Evolutionary conservation across 306 rosid genomes (phyloP).

Genomic region (Hippophae gyantsensis): DNA sequence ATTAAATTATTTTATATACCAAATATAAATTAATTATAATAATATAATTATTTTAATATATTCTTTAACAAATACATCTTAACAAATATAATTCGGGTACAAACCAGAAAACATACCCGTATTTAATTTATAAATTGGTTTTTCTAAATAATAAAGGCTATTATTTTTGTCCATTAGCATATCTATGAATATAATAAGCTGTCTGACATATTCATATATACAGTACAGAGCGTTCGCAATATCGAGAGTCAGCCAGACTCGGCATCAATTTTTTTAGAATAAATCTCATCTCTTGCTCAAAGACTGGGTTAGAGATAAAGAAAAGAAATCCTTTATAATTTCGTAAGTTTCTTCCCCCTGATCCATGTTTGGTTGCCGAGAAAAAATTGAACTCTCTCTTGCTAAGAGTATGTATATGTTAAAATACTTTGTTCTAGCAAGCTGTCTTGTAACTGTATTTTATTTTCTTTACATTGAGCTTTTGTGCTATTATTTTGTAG

Average conservation of each 20-base stretch:
- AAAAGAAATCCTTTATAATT: conserved; percentile 2
- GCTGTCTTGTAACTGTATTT: neutral
- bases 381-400: neutral
- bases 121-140: too few species aligned
- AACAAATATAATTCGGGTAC: too few species aligned
- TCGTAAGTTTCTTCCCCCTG: conserved; percentile 11
- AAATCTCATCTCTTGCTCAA: neutral
- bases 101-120: too few species aligned
- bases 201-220: too few species aligned
- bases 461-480: neutral
- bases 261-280: neutral
- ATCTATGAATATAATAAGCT: too few species aligned
- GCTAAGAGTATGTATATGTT: neutral
- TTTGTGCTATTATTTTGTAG: neutral
- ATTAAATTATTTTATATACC: too few species aligned
- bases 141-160: too few species aligned
- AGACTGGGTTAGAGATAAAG: neutral
- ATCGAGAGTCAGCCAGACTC: neutral
- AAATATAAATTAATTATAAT: too few species aligned
- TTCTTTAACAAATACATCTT: too few species aligned
- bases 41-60: too few species aligned
- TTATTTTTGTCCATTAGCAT: too few species aligned
- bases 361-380: conserved; percentile 18
- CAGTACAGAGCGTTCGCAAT: too few species aligned
- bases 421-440: neutral